Percentiles rank a stretch among this genome's conserved stretches.
Evolutionary conservation across 768 basidiomycete species (phyloP).

Genomic region (Podaxis sp.): DNA sequence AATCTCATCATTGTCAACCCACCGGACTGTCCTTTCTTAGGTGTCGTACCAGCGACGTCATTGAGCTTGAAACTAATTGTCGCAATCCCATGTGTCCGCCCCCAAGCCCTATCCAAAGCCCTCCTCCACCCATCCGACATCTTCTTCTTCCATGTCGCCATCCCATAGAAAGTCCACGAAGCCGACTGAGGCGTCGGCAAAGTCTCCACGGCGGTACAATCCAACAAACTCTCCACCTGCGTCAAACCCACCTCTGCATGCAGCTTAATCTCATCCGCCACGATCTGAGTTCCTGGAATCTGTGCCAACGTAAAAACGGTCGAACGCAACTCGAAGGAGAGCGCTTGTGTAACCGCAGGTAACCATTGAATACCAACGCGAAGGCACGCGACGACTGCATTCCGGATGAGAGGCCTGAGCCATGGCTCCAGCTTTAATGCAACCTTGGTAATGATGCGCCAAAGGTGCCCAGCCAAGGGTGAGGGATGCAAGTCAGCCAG

Average conservation of each 20-base stretch:
- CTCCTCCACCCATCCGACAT: conserved; percentile 58
- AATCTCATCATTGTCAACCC: conserved; percentile 9
- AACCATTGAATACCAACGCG: conserved; percentile 62
- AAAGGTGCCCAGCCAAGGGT: conserved; percentile 38
- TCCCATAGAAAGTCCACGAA: conserved; percentile 37
- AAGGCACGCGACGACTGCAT: conserved; percentile 50
- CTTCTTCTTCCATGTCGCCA: conserved; percentile 65
- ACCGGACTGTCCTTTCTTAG: conserved; percentile 29
- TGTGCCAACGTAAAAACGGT: conserved; percentile 50
- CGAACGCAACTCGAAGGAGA: conserved; percentile 66
- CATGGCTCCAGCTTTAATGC: conserved; percentile 54
- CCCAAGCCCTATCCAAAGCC: conserved; percentile 69
- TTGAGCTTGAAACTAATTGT: conserved; percentile 48
- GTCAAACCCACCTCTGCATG: conserved; percentile 55
- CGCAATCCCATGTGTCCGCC: conserved; percentile 56
- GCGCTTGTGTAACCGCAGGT: conserved; percentile 63
- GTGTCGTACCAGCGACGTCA: conserved; percentile 44
- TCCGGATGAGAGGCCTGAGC: conserved; percentile 60
- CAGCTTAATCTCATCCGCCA: conserved; percentile 47
- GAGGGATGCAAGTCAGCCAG: conserved; percentile 46
- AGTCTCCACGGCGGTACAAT: conserved; percentile 19
- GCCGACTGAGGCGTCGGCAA: conserved; percentile 20
- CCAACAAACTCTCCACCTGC: conserved; percentile 40
- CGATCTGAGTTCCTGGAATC: conserved; percentile 50
- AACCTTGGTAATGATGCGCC: conserved; percentile 35